Evolutionary conservation across 352 stramenopile genomes (phyloP).

Genomic region (Thraustochytrium striatum): DNA sequence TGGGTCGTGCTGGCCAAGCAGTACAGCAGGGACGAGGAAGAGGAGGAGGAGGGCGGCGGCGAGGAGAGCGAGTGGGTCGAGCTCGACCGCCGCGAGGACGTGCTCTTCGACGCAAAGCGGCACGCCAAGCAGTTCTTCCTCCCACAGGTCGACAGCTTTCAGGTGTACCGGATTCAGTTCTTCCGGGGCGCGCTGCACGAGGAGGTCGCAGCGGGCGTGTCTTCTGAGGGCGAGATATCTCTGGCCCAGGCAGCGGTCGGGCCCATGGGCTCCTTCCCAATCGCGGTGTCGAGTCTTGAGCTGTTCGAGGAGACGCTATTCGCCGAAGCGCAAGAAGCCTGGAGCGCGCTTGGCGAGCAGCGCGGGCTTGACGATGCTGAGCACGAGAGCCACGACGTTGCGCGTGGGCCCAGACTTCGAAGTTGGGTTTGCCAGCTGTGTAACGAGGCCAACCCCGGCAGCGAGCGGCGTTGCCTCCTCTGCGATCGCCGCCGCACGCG

Average conservation of each 20-base stretch:
- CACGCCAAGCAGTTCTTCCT: constrained; percentile 15
- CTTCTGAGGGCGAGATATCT: neutral
- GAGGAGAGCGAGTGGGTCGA: neutral
- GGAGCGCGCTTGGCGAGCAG: too few relatives aligned
- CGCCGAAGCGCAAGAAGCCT: too few relatives aligned
- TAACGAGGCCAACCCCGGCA: neutral
- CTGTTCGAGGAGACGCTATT: neutral
- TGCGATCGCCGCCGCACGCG: neutral
- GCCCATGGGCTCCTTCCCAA: neutral
- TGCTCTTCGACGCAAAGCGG: neutral
- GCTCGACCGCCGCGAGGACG: neutral
- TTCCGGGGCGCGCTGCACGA: neutral
- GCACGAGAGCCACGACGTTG: neutral
- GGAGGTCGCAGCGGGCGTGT: neutral
- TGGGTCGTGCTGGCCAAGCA: neutral
- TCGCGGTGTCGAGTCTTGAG: neutral
- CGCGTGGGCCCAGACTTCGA: neutral
- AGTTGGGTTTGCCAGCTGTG: neutral
- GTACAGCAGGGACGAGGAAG: neutral
- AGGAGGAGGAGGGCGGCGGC: neutral
- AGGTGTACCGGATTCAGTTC: constrained; percentile 6
- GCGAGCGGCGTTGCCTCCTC: neutral
- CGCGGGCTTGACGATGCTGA: neutral
- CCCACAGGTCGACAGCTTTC: constrained; percentile 10
- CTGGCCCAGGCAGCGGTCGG: neutral